Evolutionary conservation across 805 yeast genomes (phyloP).

Genomic region (Yamadazyma akitaensis): DNA sequence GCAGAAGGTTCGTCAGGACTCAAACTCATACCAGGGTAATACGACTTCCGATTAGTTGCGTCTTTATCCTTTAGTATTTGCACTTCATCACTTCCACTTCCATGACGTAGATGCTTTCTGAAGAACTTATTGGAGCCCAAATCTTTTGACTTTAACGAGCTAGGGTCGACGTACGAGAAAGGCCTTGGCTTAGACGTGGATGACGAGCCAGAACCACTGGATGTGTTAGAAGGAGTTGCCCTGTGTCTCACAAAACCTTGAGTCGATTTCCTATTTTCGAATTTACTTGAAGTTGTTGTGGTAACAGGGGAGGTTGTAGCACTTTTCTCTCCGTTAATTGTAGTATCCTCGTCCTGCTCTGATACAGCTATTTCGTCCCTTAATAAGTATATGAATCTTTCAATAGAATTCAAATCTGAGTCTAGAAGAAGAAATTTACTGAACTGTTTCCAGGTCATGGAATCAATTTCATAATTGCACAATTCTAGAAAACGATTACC

Average conservation of each 20-base stretch:
- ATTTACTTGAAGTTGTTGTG: constrained; percentile 11
- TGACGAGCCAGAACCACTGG: constrained; percentile 9
- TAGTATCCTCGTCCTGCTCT: constrained; percentile 7
- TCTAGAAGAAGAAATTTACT: constrained; percentile 32
- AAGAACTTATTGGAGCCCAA: constrained; percentile 42
- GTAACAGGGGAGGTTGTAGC: constrained; percentile 14
- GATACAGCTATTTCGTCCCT: constrained; percentile 15
- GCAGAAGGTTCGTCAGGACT: constrained; percentile 13
- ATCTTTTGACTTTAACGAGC: constrained; percentile 22
- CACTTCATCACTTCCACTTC: constrained; percentile 13
- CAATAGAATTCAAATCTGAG: constrained; percentile 49
- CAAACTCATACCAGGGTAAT: constrained; percentile 15
- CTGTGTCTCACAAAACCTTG: constrained; percentile 26
- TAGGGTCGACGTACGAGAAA: constrained; percentile 36
- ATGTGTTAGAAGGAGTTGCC: constrained; percentile 19
- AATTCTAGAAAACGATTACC: constrained; percentile 66
- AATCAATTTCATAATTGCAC: constrained; percentile 56
- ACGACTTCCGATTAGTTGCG: constrained; percentile 9
- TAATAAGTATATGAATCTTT: constrained; percentile 39
- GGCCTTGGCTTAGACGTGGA: constrained; percentile 28
- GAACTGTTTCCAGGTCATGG: constrained; percentile 46
- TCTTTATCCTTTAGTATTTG: not conserved
- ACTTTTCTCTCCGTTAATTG: not conserved
- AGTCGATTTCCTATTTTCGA: constrained; percentile 32
- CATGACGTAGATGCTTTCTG: constrained; percentile 62